Conservation (phyloP, 1,139 yeast genomes). For the Taphrina populina region DNA sequence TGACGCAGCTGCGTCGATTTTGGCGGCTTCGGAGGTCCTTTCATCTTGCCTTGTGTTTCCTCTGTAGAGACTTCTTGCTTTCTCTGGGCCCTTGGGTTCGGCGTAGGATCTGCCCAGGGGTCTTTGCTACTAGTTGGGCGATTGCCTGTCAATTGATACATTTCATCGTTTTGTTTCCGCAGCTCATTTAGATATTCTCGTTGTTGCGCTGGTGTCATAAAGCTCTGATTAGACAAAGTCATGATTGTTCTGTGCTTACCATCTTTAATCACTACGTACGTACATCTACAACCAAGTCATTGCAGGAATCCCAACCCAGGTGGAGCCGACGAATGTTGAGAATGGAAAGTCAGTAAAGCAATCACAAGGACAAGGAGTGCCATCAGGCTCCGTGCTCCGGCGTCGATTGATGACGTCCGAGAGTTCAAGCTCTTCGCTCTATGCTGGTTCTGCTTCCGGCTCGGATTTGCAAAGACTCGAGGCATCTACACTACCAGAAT, state of each 20-base stretch:
- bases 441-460: slow-evolving; percentile 25
- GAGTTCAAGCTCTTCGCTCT: slow-evolving; percentile 12
- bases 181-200: slow-evolving; percentile 3
- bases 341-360: no score
- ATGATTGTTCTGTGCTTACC: no score
- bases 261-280: no score
- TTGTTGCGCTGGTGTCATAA: slow-evolving; percentile 19
- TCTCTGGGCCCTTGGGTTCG: neutral
- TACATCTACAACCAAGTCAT: no score
- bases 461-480: neutral
- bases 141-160: slow-evolving; percentile 3
- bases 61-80: neutral
- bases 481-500: slow-evolving; percentile 7
- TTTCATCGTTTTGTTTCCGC: slow-evolving; percentile 11
- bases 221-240: no score
- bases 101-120: neutral
- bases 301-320: no score
- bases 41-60: neutral
- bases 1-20: slow-evolving; percentile 1
- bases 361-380: no score
- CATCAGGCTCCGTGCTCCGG: no score
- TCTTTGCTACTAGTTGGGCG: neutral
- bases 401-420: slow-evolving; percentile 7
- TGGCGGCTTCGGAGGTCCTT: slow-evolving; percentile 13
- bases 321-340: no score